Evolutionary conservation across 306 rosid species (phyloP).

Genomic region (Citrullus amarus): DNA sequence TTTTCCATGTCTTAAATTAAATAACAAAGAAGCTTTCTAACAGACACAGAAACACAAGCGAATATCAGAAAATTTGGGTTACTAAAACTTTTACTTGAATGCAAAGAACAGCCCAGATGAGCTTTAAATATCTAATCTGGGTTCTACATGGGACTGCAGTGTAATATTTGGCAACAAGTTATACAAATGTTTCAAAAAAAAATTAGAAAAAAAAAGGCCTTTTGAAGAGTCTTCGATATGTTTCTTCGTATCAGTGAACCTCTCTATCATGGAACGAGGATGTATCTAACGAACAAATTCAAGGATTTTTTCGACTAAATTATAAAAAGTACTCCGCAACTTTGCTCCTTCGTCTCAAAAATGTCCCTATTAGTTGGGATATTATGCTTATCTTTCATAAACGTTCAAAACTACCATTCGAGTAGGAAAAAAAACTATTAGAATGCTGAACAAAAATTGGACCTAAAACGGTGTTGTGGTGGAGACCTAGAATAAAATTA

Average conservation of each 20-base stretch:
- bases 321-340: neutral
- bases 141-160: constrained; percentile 1
- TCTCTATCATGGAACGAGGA: neutral
- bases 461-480: no score
- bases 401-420: neutral
- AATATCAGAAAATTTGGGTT: neutral
- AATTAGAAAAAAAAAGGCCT: neutral
- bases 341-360: neutral
- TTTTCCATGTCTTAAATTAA: no score
- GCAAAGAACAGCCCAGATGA: constrained; percentile 3
- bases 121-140: neutral
- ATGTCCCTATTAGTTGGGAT: no score
- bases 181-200: neutral
- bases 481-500: no score
- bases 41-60: neutral
- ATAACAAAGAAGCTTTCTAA: neutral
- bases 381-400: no score
- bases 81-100: neutral
- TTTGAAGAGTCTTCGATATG: constrained; percentile 3
- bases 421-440: no score
- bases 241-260: neutral
- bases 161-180: neutral
- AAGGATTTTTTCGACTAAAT: neutral
- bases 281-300: neutral
- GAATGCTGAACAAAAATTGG: no score